Percentiles rank a stretch among this genome's conserved stretches.
phyloP scores from a whole-genome alignment of 768 basidiomycete genomes.

The Cytidiella melzeri region DNA sequence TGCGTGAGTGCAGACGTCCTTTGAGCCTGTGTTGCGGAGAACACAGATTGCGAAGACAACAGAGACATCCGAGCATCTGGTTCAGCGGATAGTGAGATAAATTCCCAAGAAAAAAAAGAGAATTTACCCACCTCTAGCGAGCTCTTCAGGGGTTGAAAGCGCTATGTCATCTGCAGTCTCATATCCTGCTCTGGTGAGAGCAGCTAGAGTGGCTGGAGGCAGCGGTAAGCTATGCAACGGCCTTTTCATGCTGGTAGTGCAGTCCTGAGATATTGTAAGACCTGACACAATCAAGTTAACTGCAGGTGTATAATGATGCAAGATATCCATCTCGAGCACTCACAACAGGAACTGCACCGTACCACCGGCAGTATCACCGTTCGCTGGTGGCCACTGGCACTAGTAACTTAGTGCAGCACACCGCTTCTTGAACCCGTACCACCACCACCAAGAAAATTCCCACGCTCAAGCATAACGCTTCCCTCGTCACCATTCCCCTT shows the following conservation, averaged over 20 bases:
- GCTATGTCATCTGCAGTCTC: constrained; percentile 49
- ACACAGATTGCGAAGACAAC: constrained; percentile 39
- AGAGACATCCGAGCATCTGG: constrained; percentile 47
- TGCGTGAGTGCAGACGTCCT: constrained; percentile 37
- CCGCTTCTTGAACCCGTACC: too few relatives aligned
- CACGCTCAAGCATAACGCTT: too few relatives aligned
- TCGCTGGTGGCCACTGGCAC: too few relatives aligned
- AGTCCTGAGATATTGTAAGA: too few relatives aligned
- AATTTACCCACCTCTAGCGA: constrained; percentile 41
- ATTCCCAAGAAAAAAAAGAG: neutral
- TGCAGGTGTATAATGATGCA: too few relatives aligned
- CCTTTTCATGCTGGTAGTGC: constrained; percentile 1
- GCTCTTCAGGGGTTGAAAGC: constrained; percentile 34
- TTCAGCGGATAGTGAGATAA: constrained; percentile 20
- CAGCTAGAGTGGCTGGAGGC: constrained; percentile 26
- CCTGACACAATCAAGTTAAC: too few relatives aligned
- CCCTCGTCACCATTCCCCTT: too few relatives aligned
- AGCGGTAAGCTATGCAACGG: constrained; percentile 3
- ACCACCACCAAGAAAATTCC: too few relatives aligned
- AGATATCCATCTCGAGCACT: too few relatives aligned
- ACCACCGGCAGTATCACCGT: too few relatives aligned
- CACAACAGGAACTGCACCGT: too few relatives aligned
- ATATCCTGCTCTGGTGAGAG: constrained; percentile 49
- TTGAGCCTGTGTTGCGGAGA: constrained; percentile 35
- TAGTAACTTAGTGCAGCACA: too few relatives aligned